Percentiles rank a stretch among this genome's conserved stretches.
phyloP scores from a whole-genome alignment of 129 eudicot species.

The Sambucus nigra region DNA sequence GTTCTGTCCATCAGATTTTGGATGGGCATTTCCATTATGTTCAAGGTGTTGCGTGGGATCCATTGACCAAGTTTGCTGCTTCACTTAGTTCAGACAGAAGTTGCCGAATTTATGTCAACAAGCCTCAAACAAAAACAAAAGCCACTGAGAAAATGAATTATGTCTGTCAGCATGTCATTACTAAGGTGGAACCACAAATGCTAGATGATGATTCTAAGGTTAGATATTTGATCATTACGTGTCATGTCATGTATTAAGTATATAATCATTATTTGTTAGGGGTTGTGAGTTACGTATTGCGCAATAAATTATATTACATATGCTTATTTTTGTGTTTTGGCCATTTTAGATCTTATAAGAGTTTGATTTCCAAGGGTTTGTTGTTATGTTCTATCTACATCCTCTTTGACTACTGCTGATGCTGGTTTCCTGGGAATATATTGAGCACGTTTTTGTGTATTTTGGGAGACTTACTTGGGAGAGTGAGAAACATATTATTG shows the following conservation, averaged over 20 bases:
- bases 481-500: too few relatives aligned
- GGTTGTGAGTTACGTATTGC: too few relatives aligned
- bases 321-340: too few relatives aligned
- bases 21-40: constrained; percentile 98
- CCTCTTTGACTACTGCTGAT: too few relatives aligned
- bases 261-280: background rate
- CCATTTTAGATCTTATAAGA: too few relatives aligned
- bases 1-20: constrained; percentile 91
- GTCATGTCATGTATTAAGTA: background rate
- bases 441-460: too few relatives aligned
- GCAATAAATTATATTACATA: too few relatives aligned
- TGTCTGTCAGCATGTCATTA: constrained; percentile 73
- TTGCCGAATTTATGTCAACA: constrained; percentile 66
- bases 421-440: too few relatives aligned
- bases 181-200: constrained; percentile 63
- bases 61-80: constrained; percentile 69
- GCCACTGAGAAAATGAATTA: constrained; percentile 57
- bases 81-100: constrained; percentile 97
- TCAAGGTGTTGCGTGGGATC: constrained; percentile 99
- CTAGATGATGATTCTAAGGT: constrained; percentile 65
- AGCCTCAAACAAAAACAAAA: constrained; percentile 57
- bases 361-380: too few relatives aligned
- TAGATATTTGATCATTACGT: constrained; percentile 7
- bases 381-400: too few relatives aligned
- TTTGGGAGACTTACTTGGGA: too few relatives aligned